Conservation (phyloP, 257 asterid genomes). For the Marsdenia floribunda region DNA sequence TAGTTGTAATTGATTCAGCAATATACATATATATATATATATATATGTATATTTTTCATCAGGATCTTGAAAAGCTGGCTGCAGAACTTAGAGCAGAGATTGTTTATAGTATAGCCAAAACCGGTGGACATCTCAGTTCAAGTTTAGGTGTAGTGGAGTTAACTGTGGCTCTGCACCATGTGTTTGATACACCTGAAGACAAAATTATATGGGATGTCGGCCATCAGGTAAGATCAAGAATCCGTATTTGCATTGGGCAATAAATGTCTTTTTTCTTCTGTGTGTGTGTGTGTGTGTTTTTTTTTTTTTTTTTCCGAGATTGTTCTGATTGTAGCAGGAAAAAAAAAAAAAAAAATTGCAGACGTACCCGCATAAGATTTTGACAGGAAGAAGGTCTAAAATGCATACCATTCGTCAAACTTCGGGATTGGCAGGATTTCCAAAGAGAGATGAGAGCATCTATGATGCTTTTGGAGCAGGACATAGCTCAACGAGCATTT, state of each 20-base stretch:
- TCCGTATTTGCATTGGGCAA: background rate
- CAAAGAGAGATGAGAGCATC: constrained; percentile 65
- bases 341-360: constrained; percentile 15
- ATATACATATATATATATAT: no score
- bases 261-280: no score
- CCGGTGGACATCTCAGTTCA: constrained; percentile 70
- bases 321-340: background rate
- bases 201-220: constrained; percentile 89
- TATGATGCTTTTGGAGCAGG: constrained; percentile 87
- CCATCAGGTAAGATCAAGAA: constrained; percentile 52
- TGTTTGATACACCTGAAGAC: constrained; percentile 65
- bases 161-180: constrained; percentile 79
- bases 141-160: constrained; percentile 76
- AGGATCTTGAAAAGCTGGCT: constrained; percentile 77
- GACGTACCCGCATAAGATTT: constrained; percentile 74
- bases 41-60: background rate
- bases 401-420: constrained; percentile 68
- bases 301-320: background rate
- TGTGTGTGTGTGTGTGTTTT: no score
- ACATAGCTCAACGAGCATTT: constrained; percentile 80
- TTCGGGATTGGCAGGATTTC: constrained; percentile 67
- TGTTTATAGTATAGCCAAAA: constrained; percentile 46
- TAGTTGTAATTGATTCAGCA: no score
- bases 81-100: constrained; percentile 75
- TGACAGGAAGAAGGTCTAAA: constrained; percentile 72